Base-by-base conservation (phyloP, 2,329 filamentous ascomycete species). In the Penicillium occitanis region DNA sequence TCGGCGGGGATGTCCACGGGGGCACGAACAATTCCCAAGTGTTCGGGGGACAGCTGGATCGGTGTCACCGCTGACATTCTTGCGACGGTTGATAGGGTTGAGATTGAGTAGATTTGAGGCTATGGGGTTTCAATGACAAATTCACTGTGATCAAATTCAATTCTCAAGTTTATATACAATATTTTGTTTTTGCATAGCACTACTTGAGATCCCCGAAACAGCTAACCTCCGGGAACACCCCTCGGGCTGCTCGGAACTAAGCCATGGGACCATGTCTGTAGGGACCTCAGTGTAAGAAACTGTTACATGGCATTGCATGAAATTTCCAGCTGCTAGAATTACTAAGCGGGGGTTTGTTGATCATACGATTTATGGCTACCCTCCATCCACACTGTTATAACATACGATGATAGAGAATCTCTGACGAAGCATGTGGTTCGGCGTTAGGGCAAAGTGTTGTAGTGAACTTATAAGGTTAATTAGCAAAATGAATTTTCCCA, bases 1-100 rank as follows among this genome's bases (percentile, higher is more conserved):
- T 25, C 60, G 33, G 44, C 2, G 5, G 60, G 28, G 33, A 17
- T 62, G 19, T 33, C 44, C 10, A n/a, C 42, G 11, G 46, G 46
- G 19, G 28, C 25, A 30, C 44, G 60, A n/a, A n/a, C 44, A 25
- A 62, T 17, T 11, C 60, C 60, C 10, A 62, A 42, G 30, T 62
- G 50, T 10, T 30, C 46, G 5, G 46, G 13, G 8, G 46, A 50
- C 2, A 50, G 46, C 5, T 50, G 46, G 22, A 50, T 50, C 5
- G 46, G 11, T 6, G 46, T 50, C 22, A 50, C 46, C 11, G 46
- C 46, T 50, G 46, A 50, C 46, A 50, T 50, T 25, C 19, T 50
- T 50, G 19, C 22, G 22, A 50, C 5, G 19, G 11, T 2, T 50
- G 19, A 25, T 11, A 22, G n/a, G 25, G 22, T 50, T 46, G 11